Conservation (phyloP, 495 filamentous ascomycete species). For the Physcia stellaris region DNA sequence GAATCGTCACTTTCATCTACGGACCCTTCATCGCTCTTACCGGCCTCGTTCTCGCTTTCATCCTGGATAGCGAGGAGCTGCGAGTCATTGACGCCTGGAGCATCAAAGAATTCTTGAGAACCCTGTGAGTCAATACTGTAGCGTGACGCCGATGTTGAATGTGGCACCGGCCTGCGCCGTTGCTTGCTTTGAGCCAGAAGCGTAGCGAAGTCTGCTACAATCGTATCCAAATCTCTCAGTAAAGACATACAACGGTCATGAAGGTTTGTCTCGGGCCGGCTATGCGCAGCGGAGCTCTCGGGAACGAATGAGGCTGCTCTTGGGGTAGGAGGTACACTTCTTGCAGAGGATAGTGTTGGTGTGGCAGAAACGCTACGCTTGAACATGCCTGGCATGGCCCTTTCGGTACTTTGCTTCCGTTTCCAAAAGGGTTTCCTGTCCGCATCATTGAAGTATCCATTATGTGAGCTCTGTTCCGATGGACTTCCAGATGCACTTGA, state of each 20-base stretch:
- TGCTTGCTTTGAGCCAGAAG: conserved; percentile 67
- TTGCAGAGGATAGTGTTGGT: conserved; percentile 42
- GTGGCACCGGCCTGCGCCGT: conserved; percentile 44
- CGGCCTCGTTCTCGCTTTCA: conserved; percentile 43
- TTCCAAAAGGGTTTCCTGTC: conserved; percentile 71
- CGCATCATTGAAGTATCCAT: conserved; percentile 30
- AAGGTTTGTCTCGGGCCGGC: conserved; percentile 39
- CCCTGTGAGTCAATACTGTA: conserved; percentile 64
- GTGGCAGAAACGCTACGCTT: conserved; percentile 30
- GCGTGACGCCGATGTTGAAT: conserved; percentile 40
- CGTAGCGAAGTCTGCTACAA: conserved; percentile 65
- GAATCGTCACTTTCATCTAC: conserved; percentile 37
- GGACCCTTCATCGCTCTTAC: conserved; percentile 18
- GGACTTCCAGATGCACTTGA: conserved; percentile 15
- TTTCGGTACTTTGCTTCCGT: conserved; percentile 53
- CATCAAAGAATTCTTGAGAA: conserved; percentile 89
- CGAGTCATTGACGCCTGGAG: conserved; percentile 53
- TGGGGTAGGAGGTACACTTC: conserved; percentile 14
- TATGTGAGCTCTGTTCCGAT: conserved; percentile 14
- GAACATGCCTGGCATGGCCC: conserved; percentile 18
- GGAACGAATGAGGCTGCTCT: conserved; percentile 3
- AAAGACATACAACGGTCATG: conserved; percentile 69
- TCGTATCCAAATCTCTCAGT: conserved; percentile 67
- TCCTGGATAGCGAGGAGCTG: conserved; percentile 60
- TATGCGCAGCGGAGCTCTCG: conserved; percentile 8